Conservation (phyloP, 1,139 yeast genomes). For the Lodderomyces margitis region DNA sequence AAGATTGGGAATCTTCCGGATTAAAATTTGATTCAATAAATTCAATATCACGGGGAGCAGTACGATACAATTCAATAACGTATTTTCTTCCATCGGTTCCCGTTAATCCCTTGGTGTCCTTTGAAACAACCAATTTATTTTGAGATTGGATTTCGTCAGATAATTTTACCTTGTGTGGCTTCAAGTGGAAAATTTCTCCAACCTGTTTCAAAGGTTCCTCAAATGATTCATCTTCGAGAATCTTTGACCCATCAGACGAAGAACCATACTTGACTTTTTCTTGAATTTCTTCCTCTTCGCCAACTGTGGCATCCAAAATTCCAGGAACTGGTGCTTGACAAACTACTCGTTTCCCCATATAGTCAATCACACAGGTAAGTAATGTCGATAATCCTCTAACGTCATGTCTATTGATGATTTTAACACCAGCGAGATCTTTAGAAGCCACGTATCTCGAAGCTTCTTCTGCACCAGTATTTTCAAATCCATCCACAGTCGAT, state of each 20-base stretch:
- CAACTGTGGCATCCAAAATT: constrained; percentile 53
- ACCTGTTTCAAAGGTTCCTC: constrained; percentile 55
- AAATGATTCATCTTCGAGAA: constrained; percentile 50
- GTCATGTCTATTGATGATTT: constrained; percentile 66
- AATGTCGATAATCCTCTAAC: constrained; percentile 64
- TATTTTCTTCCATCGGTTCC: constrained; percentile 88
- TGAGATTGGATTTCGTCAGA: constrained; percentile 33
- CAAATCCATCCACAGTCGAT: constrained; percentile 71
- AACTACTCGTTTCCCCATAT: constrained; percentile 80
- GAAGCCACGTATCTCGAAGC: constrained; percentile 82
- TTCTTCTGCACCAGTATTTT: constrained; percentile 70
- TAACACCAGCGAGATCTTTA: constrained; percentile 77
- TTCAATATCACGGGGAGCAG: constrained; percentile 80
- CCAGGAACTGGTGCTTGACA: constrained; percentile 99
- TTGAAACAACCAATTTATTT: constrained; percentile 60
- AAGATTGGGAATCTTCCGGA: constrained; percentile 43
- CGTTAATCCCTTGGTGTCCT: constrained; percentile 78
- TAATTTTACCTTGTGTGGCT: constrained; percentile 56
- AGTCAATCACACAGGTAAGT: constrained; percentile 83
- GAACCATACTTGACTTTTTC: constrained; percentile 73
- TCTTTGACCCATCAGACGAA: constrained; percentile 56
- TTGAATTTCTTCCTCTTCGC: constrained; percentile 28
- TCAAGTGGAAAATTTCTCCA: constrained; percentile 76
- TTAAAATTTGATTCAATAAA: constrained; percentile 58
- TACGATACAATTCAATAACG: constrained; percentile 77